A percentile compares a stretch with the other conserved stretches of the same genome.
Conservation (phyloP, 2,329 filamentous ascomycete species). For the Epichloe brachyelytri region DNA sequence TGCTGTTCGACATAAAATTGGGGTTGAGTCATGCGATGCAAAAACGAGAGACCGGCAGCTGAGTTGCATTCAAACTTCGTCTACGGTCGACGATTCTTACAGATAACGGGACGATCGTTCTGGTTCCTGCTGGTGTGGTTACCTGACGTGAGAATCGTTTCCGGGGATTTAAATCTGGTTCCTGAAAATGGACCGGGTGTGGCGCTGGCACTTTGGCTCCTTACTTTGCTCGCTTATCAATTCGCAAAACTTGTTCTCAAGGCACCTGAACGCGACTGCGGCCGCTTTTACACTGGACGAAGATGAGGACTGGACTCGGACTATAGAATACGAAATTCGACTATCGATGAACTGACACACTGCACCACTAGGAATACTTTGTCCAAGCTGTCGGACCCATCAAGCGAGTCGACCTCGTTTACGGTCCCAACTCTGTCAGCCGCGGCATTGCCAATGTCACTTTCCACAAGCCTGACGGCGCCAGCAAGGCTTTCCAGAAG, state of each 20-base stretch:
- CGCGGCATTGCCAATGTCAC: constrained; percentile 84
- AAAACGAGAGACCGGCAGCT: background rate
- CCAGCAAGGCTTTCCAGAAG: constrained; percentile 69
- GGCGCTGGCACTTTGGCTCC: constrained; percentile 3
- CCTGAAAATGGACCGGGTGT: background rate
- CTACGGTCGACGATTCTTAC: background rate
- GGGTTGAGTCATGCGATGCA: background rate
- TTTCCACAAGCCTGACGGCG: constrained; percentile 70
- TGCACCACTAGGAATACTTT: constrained; percentile 85
- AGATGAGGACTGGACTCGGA: constrained; percentile 18
- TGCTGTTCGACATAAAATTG: background rate
- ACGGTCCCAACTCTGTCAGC: constrained; percentile 84
- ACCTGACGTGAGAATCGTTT: background rate
- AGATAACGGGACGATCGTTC: background rate
- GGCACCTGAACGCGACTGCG: constrained; percentile 1
- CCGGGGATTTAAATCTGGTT: background rate
- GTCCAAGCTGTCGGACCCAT: constrained; percentile 73
- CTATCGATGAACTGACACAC: constrained; percentile 51
- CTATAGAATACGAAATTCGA: constrained; percentile 8
- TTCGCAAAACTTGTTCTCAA: background rate
- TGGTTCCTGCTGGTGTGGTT: background rate
- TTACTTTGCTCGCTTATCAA: constrained; percentile 8
- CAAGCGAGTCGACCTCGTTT: constrained; percentile 82
- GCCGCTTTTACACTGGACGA: constrained; percentile 12
- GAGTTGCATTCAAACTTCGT: background rate